Evolutionary conservation across 2,329 filamentous ascomycete species (phyloP).

Genomic region (Botryotinia globosa): DNA sequence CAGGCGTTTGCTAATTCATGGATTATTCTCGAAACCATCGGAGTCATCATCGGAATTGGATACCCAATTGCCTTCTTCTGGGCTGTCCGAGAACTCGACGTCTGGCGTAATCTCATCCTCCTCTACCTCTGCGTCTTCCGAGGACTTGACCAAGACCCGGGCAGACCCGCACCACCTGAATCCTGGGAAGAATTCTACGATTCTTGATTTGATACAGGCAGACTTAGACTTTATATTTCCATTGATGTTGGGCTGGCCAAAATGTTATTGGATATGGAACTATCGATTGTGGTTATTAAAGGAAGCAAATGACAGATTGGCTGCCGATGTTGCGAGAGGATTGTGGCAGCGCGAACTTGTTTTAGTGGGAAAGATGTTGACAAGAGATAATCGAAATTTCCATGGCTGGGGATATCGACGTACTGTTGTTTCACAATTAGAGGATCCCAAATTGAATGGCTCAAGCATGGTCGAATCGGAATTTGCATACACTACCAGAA

Average conservation of each 20-base stretch:
- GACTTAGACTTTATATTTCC: conserved; percentile 84
- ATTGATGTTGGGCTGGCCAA: conserved; percentile 80
- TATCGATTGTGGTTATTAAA: conserved; percentile 83
- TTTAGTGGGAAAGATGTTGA: conserved; percentile 84
- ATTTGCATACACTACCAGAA: conserved; percentile 85
- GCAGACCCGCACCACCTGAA: conserved; percentile 47
- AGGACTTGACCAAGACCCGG: conserved; percentile 51
- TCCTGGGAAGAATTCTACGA: conserved; percentile 52
- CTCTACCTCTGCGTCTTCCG: conserved; percentile 55
- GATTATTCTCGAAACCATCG: conserved; percentile 53
- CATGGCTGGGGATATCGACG: conserved; percentile 94
- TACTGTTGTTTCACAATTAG: conserved; percentile 71
- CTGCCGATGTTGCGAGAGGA: conserved; percentile 51
- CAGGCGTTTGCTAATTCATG: conserved; percentile 63
- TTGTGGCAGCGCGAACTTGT: conserved; percentile 85
- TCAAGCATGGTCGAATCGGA: conserved; percentile 72
- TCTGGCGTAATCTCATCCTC: conserved; percentile 60
- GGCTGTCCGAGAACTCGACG: conserved; percentile 55
- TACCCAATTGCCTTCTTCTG: conserved; percentile 53
- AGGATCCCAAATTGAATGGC: conserved; percentile 53
- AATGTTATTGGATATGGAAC: conserved; percentile 99
- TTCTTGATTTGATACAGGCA: conserved; percentile 57
- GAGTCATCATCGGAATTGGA: conserved; percentile 52
- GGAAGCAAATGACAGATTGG: conserved; percentile 64
- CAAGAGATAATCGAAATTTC: conserved; percentile 84